Evolutionary conservation across 495 filamentous ascomycete genomes (phyloP).

Genomic region (Terfezia boudieri): DNA sequence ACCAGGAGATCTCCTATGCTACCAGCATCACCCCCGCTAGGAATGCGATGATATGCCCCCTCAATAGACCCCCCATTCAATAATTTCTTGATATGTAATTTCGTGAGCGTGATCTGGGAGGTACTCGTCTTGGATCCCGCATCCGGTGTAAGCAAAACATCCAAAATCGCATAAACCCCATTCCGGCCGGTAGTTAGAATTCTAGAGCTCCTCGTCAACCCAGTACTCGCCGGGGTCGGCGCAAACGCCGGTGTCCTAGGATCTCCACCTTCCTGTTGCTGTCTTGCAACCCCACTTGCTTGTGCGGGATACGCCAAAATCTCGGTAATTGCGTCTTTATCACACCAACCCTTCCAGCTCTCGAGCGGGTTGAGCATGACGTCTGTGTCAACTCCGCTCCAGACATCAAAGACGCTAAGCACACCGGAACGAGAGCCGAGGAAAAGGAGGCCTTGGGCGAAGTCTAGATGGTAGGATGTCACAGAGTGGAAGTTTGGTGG

Average conservation of each 20-base stretch:
- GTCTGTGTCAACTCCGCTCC: constrained; percentile 3
- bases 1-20: constrained; percentile 32
- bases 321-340: constrained; percentile 45
- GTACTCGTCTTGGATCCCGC: neutral
- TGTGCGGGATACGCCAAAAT: constrained; percentile 22
- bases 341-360: constrained; percentile 26
- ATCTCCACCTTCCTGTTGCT: neutral
- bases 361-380: constrained; percentile 12
- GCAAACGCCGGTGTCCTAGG: neutral
- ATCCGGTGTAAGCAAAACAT: constrained; percentile 4
- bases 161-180: constrained; percentile 43
- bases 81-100: constrained; percentile 18
- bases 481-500: constrained; percentile 19
- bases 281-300: neutral
- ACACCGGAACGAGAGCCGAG: constrained; percentile 47
- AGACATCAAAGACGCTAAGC: constrained; percentile 30
- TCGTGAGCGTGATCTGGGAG: neutral
- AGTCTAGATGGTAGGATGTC: constrained; percentile 22
- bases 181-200: constrained; percentile 53
- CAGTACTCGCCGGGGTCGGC: neutral
- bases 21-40: neutral
- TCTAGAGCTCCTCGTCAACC: constrained; percentile 1
- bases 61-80: constrained; percentile 48
- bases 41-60: constrained; percentile 25
- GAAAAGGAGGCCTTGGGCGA: constrained; percentile 25